phyloP scores from a whole-genome alignment of 768 basidiomycete species.

The Termitomyces eurrhizus region DNA sequence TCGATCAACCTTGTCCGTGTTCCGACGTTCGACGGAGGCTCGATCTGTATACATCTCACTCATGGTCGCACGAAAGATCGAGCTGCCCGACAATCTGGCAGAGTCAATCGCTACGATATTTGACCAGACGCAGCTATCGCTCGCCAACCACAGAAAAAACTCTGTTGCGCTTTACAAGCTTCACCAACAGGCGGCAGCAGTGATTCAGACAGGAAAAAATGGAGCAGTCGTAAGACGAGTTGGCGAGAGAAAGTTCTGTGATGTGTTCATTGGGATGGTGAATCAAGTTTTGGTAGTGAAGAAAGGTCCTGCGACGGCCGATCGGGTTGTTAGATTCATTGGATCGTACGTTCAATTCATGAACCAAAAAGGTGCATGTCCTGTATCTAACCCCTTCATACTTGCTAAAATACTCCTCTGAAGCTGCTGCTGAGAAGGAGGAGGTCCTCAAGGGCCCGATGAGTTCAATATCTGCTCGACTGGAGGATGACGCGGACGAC shows the following conservation, averaged over 20 bases:
- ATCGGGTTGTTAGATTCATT: slow-evolving; percentile 82
- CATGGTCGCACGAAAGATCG: slow-evolving; percentile 22
- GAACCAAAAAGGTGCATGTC: slow-evolving; percentile 73
- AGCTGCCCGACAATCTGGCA: slow-evolving; percentile 27
- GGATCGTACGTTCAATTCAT: slow-evolving; percentile 80
- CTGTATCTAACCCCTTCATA: background rate
- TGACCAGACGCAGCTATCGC: slow-evolving; percentile 73
- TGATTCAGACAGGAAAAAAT: slow-evolving; percentile 49
- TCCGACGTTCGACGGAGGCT: slow-evolving; percentile 3
- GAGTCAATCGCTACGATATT: slow-evolving; percentile 47
- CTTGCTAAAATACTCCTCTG: background rate
- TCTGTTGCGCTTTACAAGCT: slow-evolving; percentile 83
- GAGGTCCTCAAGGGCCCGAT: slow-evolving; percentile 24
- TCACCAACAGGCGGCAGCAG: slow-evolving; percentile 58
- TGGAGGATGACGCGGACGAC: slow-evolving; percentile 54
- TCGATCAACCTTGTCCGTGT: slow-evolving; percentile 4
- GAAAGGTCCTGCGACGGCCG: slow-evolving; percentile 81
- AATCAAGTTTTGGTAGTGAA: slow-evolving; percentile 73
- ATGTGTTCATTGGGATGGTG: slow-evolving; percentile 69
- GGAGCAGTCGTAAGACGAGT: slow-evolving; percentile 45
- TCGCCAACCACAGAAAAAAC: slow-evolving; percentile 93
- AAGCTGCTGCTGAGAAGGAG: slow-evolving; percentile 28
- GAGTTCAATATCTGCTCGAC: slow-evolving; percentile 20
- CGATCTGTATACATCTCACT: background rate
- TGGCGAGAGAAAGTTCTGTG: slow-evolving; percentile 80